Percentiles rank a stretch among this genome's conserved stretches.
These are phyloP conservation scores for Rubus idaeus DNA, from an alignment of 306 rosid genomes.

Conservation along the genomic window DNA sequence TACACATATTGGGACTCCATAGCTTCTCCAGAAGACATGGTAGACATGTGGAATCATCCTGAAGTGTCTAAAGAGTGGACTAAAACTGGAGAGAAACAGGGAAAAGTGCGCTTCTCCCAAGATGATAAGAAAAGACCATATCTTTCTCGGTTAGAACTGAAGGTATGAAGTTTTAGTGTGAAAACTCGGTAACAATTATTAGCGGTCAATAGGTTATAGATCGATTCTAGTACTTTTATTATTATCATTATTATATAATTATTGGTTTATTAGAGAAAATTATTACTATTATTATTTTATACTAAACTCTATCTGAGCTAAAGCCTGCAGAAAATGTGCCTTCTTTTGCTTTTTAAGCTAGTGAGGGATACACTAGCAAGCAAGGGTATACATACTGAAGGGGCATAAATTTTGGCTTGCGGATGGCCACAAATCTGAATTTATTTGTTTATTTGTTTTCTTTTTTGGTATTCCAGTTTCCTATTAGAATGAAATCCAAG, in stretches of 20 bases:
- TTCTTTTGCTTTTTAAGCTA: too few species aligned
- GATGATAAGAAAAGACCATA: conserved; percentile 63
- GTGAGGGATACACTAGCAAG: too few species aligned
- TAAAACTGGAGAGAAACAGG: conserved; percentile 56
- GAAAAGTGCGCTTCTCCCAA: conserved; percentile 59
- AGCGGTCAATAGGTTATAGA: background rate
- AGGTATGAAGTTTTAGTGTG: conserved; percentile 44
- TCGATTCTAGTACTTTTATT: background rate
- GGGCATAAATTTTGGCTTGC: too few species aligned
- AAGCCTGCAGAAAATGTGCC: too few species aligned
- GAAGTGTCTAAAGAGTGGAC: conserved; percentile 66
- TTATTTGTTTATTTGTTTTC: too few species aligned
- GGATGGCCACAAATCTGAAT: too few species aligned
- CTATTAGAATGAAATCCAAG: background rate
- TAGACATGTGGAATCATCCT: conserved; percentile 79
- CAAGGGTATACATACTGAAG: too few species aligned
- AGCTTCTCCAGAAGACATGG: conserved; percentile 76
- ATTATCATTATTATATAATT: too few species aligned
- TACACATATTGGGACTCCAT: conserved; percentile 62
- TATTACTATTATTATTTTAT: too few species aligned
- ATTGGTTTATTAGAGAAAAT: too few species aligned
- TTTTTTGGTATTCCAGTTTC: background rate
- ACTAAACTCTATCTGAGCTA: too few species aligned
- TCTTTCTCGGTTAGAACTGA: conserved; percentile 74
- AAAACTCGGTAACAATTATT: background rate